phyloP scores from a whole-genome alignment of 1,284 basidiomycete genomes.

The Sanghuangporus sanghuang region DNA sequence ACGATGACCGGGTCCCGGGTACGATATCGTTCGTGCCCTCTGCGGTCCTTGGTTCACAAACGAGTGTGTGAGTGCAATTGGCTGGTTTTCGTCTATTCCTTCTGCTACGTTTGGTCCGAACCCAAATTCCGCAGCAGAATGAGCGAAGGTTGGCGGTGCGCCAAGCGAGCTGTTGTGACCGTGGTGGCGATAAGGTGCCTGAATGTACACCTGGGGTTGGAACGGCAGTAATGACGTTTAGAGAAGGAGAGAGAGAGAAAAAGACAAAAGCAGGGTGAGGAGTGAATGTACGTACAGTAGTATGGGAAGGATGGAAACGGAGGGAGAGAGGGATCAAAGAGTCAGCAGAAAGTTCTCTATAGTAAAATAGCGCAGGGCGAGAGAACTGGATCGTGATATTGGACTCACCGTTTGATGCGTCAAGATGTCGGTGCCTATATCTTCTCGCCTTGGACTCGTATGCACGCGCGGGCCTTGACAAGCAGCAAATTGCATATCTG shows the following conservation, averaged over 20 bases:
- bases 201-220: not conserved
- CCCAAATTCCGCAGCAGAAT: not conserved
- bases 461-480: not conserved
- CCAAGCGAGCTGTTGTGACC: slow-evolving; percentile 9
- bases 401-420: not conserved
- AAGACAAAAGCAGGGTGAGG: not conserved
- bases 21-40: slow-evolving; percentile 8
- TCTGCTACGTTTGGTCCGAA: not conserved
- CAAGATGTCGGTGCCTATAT: not conserved
- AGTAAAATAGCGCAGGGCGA: not conserved
- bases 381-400: not conserved
- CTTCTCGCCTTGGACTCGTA: not conserved
- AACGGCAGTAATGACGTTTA: not conserved
- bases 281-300: not conserved
- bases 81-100: not conserved
- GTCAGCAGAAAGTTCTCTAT: slow-evolving; percentile 1
- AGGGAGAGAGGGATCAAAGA: not conserved
- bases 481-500: not conserved
- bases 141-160: not conserved
- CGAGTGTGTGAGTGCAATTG: slow-evolving; percentile 2
- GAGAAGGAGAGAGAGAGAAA: not conserved
- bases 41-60: slow-evolving; percentile 1
- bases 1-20: slow-evolving; percentile 3
- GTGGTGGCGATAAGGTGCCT: slow-evolving; percentile 1
- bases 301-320: not conserved